Evolutionary conservation across 805 yeast species (phyloP), one percentile per base, ranked within the genome.

Genomic region (Yarrowia alimentaria): DNA sequence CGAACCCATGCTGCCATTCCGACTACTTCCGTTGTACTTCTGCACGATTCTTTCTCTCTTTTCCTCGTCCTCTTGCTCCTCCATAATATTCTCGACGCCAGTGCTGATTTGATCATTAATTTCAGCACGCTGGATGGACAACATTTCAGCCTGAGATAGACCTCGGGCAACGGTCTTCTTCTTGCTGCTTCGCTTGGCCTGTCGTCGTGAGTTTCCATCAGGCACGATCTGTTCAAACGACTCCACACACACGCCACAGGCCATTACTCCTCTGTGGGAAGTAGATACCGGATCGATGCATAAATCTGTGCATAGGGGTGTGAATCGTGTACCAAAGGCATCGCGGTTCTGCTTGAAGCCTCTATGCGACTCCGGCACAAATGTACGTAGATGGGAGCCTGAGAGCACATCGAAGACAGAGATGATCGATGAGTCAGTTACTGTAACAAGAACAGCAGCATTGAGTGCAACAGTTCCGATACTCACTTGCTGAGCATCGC

Each of bases 261-360:
- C 50, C 50, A 43, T 43, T 12, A 43, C 37, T 10, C 50, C 50
- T 43, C 50, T 16, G 16, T 43, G 50, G 5, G 50, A 14, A 9
- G 50, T 30, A 4, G 50, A 22, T 3, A 22, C 37, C 6, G 50
- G 37, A 17, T 43, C 50, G 5, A 43, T 22, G 20, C 37, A 43
- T 9, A 43, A 17, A 21, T 31, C 50, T 5, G 29, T 43, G 9
- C 50, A 43, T 3, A 43, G 29, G 16, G 50, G 50, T 4, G 37
- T 13, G 19, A 22, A 30, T 7, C 50, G 22, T 0, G 37, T 20
- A 11, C 37, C 37, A 43, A 43, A 43, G 1, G 37, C 50, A 25
- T 43, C 50, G 4, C 50, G 29, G 11, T 43, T 43, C 22, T 43
- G 50, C 12, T 43, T 43, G 37, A 30, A 31, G 2, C 50, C 50